Conservation (phyloP, 352 stramenopile species). For the Phytopythium chamaehyphon region DNA sequence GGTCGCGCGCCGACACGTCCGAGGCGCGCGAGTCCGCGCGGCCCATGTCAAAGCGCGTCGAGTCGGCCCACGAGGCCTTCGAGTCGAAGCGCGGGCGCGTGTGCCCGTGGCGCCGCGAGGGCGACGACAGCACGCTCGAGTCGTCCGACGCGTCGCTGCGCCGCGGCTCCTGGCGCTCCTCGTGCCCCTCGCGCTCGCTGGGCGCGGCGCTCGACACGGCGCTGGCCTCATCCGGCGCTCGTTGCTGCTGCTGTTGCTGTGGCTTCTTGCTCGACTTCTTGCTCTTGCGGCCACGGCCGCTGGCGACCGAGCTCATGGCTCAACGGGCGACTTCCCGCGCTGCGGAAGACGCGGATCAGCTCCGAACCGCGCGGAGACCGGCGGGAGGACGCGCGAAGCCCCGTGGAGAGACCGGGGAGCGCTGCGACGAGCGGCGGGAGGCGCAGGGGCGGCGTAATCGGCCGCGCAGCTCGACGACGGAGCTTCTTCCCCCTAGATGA, state of each 20-base stretch:
- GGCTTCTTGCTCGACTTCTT: constrained; percentile 1
- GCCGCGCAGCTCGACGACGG: no score
- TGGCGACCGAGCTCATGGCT: constrained; percentile 4
- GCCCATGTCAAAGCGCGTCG: constrained; percentile 83
- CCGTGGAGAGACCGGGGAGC: no score
- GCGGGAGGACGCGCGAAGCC: no score
- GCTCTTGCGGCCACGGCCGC: not conserved
- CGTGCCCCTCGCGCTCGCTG: not conserved
- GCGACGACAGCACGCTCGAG: constrained; percentile 50
- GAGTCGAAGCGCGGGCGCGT: constrained; percentile 77
- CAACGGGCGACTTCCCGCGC: not conserved
- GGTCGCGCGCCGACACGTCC: constrained; percentile 59
- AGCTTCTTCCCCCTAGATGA: no score
- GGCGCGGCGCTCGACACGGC: constrained; percentile 1
- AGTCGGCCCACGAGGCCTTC: constrained; percentile 80
- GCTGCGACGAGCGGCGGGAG: no score
- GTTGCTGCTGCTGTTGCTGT: constrained; percentile 1
- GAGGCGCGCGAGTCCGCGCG: constrained; percentile 76
- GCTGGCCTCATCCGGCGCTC: constrained; percentile 1
- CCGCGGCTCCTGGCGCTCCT: constrained; percentile 5
- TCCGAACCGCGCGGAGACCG: no score
- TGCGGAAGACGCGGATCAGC: no score
- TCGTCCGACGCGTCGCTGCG: constrained; percentile 48
- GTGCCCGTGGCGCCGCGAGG: constrained; percentile 29
- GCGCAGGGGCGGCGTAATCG: no score